These are phyloP conservation scores for Asterophora lycoperdoides DNA, from an alignment of 768 basidiomycete genomes.

Conservation along the genomic window DNA sequence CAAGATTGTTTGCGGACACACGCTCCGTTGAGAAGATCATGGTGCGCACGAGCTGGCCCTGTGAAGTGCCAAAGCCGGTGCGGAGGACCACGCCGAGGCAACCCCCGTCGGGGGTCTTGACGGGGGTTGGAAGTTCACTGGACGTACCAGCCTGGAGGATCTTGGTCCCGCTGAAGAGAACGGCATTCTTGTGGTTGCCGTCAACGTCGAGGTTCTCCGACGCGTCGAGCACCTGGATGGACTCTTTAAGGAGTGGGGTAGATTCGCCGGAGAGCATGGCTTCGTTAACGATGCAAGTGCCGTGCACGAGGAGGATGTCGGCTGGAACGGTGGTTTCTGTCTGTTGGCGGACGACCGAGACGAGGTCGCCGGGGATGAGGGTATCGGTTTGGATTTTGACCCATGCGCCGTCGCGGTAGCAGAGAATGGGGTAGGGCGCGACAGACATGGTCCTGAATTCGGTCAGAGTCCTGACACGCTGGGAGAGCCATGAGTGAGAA, in stretches of 20 bases:
- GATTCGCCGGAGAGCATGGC: slow-evolving; percentile 99
- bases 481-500: slow-evolving; percentile 8
- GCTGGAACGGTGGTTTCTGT: slow-evolving; percentile 89
- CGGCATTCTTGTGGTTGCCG: slow-evolving; percentile 77
- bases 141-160: slow-evolving; percentile 76
- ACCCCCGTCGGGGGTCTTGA: slow-evolving; percentile 83
- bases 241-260: slow-evolving; percentile 94
- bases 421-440: slow-evolving; percentile 82
- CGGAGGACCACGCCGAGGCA: slow-evolving; percentile 90
- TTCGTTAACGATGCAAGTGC: slow-evolving; percentile 96
- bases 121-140: slow-evolving; percentile 41
- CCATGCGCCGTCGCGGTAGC: slow-evolving; percentile 81
- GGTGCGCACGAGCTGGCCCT: slow-evolving; percentile 94
- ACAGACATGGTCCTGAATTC: slow-evolving; percentile 98
- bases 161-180: slow-evolving; percentile 97
- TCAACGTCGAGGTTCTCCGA: slow-evolving; percentile 81
- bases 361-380: slow-evolving; percentile 87
- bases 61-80: slow-evolving; percentile 96
- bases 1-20: slow-evolving; percentile 92
- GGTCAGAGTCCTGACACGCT: slow-evolving; percentile 90
- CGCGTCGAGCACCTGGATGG: slow-evolving; percentile 77
- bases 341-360: slow-evolving; percentile 71
- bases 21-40: slow-evolving; percentile 99
- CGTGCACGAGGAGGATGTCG: slow-evolving; percentile 87
- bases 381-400: slow-evolving; percentile 74